Conservation (phyloP, 2,329 filamentous ascomycete genomes). For the Phyllosticta ampelicida region DNA sequence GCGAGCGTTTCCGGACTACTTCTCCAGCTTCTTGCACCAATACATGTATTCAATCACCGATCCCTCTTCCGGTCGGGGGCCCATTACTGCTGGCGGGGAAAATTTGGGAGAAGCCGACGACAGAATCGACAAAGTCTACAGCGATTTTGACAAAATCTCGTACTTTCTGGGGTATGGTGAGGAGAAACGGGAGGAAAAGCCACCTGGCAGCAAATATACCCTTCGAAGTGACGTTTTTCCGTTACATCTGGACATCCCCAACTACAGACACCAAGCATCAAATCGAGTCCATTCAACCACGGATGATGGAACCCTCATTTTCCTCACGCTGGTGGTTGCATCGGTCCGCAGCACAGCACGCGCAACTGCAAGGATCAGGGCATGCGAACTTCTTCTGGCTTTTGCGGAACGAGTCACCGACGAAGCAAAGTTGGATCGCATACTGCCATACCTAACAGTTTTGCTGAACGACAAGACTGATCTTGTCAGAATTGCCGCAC, state of each 20-base stretch:
- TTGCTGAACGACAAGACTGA: constrained; percentile 74
- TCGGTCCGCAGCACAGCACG: constrained; percentile 83
- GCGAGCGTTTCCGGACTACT: constrained; percentile 91
- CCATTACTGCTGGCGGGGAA: constrained; percentile 54
- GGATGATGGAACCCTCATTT: constrained; percentile 88
- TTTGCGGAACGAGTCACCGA: constrained; percentile 88
- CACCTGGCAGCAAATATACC: constrained; percentile 21
- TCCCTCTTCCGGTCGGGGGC: constrained; percentile 66
- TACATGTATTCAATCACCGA: constrained; percentile 97
- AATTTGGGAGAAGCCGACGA: constrained; percentile 85
- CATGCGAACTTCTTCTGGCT: constrained; percentile 82
- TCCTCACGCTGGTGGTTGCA: constrained; percentile 78
- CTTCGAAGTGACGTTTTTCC: constrained; percentile 57
- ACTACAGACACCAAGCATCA: constrained; percentile 62
- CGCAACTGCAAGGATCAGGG: constrained; percentile 74
- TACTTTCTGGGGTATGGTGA: constrained; percentile 76
- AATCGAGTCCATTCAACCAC: constrained; percentile 49
- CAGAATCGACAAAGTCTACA: constrained; percentile 82
- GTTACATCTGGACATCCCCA: constrained; percentile 75
- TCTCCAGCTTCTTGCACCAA: constrained; percentile 93
- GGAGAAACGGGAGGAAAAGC: constrained; percentile 30
- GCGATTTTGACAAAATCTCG: constrained; percentile 96
- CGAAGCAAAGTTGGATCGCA: constrained; percentile 87
- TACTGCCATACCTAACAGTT: constrained; percentile 79
- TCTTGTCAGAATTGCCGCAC: constrained; percentile 72